Conservation (phyloP, 2,329 filamentous ascomycete species). For the Fusarium azukiicola region DNA sequence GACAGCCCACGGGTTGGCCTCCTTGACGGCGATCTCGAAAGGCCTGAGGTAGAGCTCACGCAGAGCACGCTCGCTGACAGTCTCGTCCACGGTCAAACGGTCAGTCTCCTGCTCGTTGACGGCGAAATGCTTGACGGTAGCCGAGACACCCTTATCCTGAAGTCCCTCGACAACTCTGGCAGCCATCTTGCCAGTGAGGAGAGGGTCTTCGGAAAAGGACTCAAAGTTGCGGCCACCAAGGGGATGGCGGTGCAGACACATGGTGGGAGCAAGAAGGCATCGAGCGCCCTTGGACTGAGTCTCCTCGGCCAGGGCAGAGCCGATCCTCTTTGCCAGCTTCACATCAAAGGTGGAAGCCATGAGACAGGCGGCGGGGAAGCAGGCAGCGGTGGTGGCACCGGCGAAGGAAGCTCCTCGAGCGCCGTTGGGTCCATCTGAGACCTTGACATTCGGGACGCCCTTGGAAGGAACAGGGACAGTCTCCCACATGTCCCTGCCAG, state of each 20-base stretch:
- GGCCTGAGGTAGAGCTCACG: constrained; percentile 60
- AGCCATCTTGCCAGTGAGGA: constrained; percentile 54
- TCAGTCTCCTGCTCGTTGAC: constrained; percentile 64
- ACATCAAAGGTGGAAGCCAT: constrained; percentile 83
- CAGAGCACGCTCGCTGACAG: constrained; percentile 51
- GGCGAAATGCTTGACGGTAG: constrained; percentile 69
- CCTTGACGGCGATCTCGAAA: constrained; percentile 65
- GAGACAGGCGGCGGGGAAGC: constrained; percentile 56
- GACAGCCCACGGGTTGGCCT: constrained; percentile 65
- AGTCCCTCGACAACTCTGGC: constrained; percentile 61
- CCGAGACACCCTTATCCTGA: constrained; percentile 64
- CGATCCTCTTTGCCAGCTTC: constrained; percentile 77
- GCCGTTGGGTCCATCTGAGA: constrained; percentile 55
- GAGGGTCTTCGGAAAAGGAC: constrained; percentile 54
- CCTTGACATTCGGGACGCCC: constrained; percentile 50
- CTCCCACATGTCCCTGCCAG: constrained; percentile 54
- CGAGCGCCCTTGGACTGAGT: constrained; percentile 82
- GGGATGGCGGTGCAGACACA: constrained; percentile 55
- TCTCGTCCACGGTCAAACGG: constrained; percentile 54
- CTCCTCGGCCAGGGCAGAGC: constrained; percentile 79
- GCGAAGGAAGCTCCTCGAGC: constrained; percentile 52
- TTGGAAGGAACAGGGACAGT: constrained; percentile 51
- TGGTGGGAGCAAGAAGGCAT: constrained; percentile 73
- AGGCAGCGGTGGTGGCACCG: constrained; percentile 51
- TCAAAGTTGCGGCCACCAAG: constrained; percentile 55